phyloP scores from a whole-genome alignment of 139 green algal species.

The Picochlorum costavermella region DNA sequence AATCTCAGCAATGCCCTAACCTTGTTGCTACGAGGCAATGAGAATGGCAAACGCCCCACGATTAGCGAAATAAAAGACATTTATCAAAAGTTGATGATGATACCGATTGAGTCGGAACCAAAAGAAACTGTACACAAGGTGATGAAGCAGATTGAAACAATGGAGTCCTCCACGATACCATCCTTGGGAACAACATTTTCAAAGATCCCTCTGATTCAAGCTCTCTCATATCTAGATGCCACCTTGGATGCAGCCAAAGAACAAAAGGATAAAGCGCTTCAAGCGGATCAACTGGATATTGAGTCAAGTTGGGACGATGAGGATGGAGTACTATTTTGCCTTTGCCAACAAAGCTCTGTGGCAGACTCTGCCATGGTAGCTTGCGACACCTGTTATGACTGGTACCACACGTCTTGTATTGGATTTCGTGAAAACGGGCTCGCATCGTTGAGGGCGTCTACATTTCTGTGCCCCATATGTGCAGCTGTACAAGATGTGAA shows the following conservation, averaged over 20 bases:
- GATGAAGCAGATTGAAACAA: too few relatives aligned
- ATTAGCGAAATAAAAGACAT: too few relatives aligned
- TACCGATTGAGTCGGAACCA: constrained; percentile 25
- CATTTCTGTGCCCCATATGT: constrained; percentile 62
- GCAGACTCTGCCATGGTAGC: constrained; percentile 39
- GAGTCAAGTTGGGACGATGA: constrained; percentile 21
- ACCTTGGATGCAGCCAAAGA: constrained; percentile 27
- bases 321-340: constrained; percentile 45
- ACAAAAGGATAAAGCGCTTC: constrained; percentile 29
- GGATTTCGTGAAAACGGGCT: constrained; percentile 34
- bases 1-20: too few relatives aligned
- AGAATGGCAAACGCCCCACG: too few relatives aligned
- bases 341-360: constrained; percentile 50
- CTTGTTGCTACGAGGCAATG: too few relatives aligned
- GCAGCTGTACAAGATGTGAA: constrained; percentile 22
- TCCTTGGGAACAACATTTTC: too few relatives aligned
- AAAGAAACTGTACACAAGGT: constrained; percentile 11
- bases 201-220: too few relatives aligned
- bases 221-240: neutral
- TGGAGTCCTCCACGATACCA: too few relatives aligned
- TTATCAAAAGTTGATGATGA: neutral
- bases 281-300: constrained; percentile 12
- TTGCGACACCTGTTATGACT: constrained; percentile 62
- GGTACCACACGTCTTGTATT: constrained; percentile 64
- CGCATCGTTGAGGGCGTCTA: constrained; percentile 7